phyloP scores from a whole-genome alignment of 352 stramenopile species.

The Lagenidium giganteum region DNA sequence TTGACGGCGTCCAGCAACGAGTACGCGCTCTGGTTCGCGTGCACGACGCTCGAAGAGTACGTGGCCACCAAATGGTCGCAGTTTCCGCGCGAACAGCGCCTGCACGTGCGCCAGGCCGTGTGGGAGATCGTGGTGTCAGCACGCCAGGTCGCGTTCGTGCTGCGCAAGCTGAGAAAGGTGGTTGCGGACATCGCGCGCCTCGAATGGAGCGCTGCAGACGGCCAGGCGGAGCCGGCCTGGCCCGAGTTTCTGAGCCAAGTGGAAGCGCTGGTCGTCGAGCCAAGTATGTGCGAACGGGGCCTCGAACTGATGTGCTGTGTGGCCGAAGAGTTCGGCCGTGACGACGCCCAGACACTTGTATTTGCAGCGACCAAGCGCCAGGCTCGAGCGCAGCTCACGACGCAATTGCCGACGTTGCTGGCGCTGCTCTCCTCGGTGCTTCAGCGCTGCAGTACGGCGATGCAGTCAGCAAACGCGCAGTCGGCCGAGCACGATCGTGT shows the following conservation, averaged over 20 bases:
- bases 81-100: slow-evolving; percentile 30
- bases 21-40: slow-evolving; percentile 62
- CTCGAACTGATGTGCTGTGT: slow-evolving; percentile 43
- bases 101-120: slow-evolving; percentile 30
- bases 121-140: too few species aligned
- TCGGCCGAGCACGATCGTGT: slow-evolving; percentile 30
- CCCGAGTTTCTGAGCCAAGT: slow-evolving; percentile 48
- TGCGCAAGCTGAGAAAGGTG: too few species aligned
- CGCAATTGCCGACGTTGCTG: slow-evolving; percentile 36
- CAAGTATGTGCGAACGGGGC: slow-evolving; percentile 27
- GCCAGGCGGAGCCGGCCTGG: slow-evolving; percentile 16
- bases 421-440: slow-evolving; percentile 34
- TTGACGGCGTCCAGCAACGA: slow-evolving; percentile 45
- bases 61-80: slow-evolving; percentile 39
- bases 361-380: slow-evolving; percentile 33
- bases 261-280: slow-evolving; percentile 33
- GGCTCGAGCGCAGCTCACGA: slow-evolving; percentile 24
- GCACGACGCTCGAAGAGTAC: slow-evolving; percentile 56
- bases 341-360: slow-evolving; percentile 41
- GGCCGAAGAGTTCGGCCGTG: slow-evolving; percentile 53
- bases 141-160: too few species aligned
- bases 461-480: too few species aligned
- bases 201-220: not conserved
- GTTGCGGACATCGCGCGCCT: not conserved
- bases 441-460: slow-evolving; percentile 23